These are phyloP conservation scores for Nakazawaea wyomingensis DNA, from an alignment of 805 yeast genomes.

Conservation along the genomic window DNA sequence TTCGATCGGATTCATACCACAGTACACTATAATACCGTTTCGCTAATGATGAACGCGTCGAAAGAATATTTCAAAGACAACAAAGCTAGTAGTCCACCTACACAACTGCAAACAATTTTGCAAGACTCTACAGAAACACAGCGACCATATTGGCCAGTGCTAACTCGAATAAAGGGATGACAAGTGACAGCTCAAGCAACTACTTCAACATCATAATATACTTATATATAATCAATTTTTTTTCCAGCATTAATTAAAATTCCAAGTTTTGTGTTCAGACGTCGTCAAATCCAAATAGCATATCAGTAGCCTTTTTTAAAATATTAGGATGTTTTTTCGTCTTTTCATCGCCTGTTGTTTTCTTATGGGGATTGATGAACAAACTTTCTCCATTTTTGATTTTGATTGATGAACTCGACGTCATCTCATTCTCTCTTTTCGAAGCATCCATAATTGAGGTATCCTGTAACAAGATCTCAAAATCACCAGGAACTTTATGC, in stretches of 20 bases:
- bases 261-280: too few relatives aligned
- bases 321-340: background rate
- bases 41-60: conserved; percentile 11
- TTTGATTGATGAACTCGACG: conserved; percentile 20
- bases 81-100: background rate
- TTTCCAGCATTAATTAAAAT: too few relatives aligned
- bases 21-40: conserved; percentile 11
- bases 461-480: conserved; percentile 7
- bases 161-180: conserved; percentile 6
- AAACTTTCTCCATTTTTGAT: conserved; percentile 39
- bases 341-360: background rate
- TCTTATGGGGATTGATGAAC: conserved; percentile 23
- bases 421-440: conserved; percentile 13
- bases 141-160: conserved; percentile 12
- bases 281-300: conserved; percentile 10
- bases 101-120: background rate
- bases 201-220: too few relatives aligned
- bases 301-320: conserved; percentile 6
- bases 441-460: conserved; percentile 13
- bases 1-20: conserved; percentile 7
- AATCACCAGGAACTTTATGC: conserved; percentile 9
- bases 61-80: background rate
- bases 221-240: too few relatives aligned
- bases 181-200: background rate
- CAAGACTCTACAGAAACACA: background rate